Base-by-base conservation (phyloP, 805 yeast genomes). In the Saccharomycopsis vini region DNA sequence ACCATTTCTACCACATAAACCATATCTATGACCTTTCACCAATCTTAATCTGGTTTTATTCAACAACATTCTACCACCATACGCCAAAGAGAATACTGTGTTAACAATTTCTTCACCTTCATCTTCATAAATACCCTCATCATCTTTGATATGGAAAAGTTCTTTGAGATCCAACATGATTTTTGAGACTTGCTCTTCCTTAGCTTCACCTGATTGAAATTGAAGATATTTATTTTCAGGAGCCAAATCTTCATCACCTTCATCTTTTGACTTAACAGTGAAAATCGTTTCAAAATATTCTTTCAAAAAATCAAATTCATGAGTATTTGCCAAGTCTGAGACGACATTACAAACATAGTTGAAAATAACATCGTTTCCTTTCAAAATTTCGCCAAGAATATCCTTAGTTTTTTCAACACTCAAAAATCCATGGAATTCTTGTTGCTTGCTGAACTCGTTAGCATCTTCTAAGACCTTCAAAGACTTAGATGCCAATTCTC, bases 1-100 rank as follows among this genome's bases (percentile, higher is more conserved):
- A 74, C 98, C 98, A 62, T 90, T 90, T 67, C 97, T 75, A 61
- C 98, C 98, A 72, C 96, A 87, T 50, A 90, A 73, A 71, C 98
- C 98, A 60, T 90, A 90, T 66, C 98, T 77, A 67, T 86, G 97
- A 56, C 97, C 97, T 68, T 89, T 87, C 55, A 85, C 69, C 50
- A 90, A 73, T 59, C 95, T 77, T 61, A 90, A 69, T 49, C 74
- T 84, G 38, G 98, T 88, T 68, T 92, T 92, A 73, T 89, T 90
- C 55, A 90, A 71, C 55, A 92, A 74, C 97, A 90, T 90, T 67
- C 97, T 79, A 22, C 96, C 85, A 66, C 98, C 98, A 61, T 92
- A 92, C 31, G 98, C 98, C 53, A 90, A 70, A 0, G 97, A 92
- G 64, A 90, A 90, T 59, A 85, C 92, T 29, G 97, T 81, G 62